Conservation (phyloP, 208 protist genomes). For the Leishmania aethiopica region DNA sequence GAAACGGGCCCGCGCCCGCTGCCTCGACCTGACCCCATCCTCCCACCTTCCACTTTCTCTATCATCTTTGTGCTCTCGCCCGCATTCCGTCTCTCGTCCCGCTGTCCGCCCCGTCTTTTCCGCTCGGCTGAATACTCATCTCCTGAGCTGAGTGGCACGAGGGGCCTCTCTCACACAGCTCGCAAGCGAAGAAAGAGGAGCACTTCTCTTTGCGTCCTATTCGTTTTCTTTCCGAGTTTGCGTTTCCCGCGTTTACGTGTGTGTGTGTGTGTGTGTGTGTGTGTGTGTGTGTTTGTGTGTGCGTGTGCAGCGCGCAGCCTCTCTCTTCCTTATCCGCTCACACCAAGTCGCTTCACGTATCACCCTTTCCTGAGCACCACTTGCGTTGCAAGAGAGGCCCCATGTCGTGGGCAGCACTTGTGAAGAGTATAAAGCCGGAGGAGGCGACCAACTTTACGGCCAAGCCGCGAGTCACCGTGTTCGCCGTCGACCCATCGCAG, state of each 20-base stretch:
- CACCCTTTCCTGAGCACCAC: not conserved
- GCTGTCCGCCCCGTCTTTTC: not conserved
- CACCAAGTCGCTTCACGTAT: no score
- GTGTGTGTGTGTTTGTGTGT: not conserved
- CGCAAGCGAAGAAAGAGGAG: not conserved
- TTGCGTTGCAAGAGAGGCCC: not conserved
- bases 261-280: not conserved
- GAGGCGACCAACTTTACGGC: conserved; percentile 29
- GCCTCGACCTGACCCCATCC: not conserved
- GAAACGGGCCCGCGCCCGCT: not conserved
- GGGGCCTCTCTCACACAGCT: not conserved
- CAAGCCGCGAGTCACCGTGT: conserved; percentile 36
- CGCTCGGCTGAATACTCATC: not conserved
- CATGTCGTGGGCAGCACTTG: conserved; percentile 81
- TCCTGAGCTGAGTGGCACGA: not conserved
- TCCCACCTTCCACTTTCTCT: not conserved
- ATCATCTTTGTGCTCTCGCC: not conserved
- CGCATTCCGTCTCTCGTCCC: not conserved
- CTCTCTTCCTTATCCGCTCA: not conserved
- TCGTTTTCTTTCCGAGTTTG: not conserved
- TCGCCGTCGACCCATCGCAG: conserved; percentile 31
- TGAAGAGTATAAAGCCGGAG: conserved; percentile 48
- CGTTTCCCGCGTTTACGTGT: not conserved
- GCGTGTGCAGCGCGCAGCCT: not conserved
- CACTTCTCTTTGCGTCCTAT: not conserved